Base-by-base conservation (phyloP, 2,329 filamentous ascomycete species). In the Sporothrix euskadiensis region DNA sequence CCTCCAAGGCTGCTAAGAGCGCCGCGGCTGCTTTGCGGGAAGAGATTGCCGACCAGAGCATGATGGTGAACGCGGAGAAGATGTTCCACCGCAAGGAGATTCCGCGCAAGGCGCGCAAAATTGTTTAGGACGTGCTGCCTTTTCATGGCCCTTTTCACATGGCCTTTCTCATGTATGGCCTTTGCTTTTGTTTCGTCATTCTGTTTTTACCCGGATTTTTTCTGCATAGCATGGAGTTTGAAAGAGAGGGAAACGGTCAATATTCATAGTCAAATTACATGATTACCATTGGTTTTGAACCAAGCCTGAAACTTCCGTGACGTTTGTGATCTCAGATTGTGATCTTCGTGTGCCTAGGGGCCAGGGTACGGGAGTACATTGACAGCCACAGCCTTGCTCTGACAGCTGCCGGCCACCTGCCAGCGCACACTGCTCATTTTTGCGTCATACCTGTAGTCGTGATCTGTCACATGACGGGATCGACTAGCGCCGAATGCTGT, bases 11-110 rank as follows among this genome's bases (percentile, higher is more conserved):
- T 4, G 63, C 59, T 26, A 77, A 76, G 47, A 78, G 76, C 66
- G 71, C 74, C 78, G 81, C 72, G 73, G 77, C 71, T 77, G 81
- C 72, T 75, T 80, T 73, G 75, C 78, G 74, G 75, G 80, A 78
- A 22, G 88, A 90, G 76, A 88, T 87, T 77, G 87, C 88, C 2
- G 88, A 91, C 74, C 85, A 89, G 76, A 90, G 88, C 78, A 89
- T 90, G 83, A 88, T 91, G 79, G 88, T 91, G 47, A 89, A 91
- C 75, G 84, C 87, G 1, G 86, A 88, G 35, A 83, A 82, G 71
- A 80, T 81, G 10, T 88, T 86, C 74, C 82, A 85, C 59, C 85
- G 89, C 56, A 87, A 87, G 75, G 87, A 88, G 75, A 79, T 87
- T 10, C 84, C 85, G 3, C 83, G 86, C 41, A 78, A 82, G n/a